phyloP scores from a whole-genome alignment of 2,329 filamentous ascomycete species.

The Fusarium devonianum region DNA sequence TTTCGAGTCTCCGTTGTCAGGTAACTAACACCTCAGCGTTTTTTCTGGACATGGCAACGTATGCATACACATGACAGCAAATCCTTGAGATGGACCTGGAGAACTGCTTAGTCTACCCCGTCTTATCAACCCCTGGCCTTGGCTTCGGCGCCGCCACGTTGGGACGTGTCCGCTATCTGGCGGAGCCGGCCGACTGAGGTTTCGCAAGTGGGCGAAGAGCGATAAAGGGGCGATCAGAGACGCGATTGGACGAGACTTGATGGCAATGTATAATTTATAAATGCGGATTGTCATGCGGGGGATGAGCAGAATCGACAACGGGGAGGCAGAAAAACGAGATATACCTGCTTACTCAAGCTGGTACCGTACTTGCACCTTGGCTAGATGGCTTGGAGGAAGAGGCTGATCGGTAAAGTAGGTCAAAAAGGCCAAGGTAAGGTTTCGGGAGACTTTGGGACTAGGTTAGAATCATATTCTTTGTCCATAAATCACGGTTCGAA shows the following conservation, averaged over 20 bases:
- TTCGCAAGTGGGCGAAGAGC: neutral
- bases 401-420: neutral
- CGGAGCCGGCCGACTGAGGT: conserved; percentile 35
- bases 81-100: too few relatives aligned
- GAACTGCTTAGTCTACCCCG: too few relatives aligned
- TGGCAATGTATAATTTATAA: neutral
- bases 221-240: conserved; percentile 13
- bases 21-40: too few relatives aligned
- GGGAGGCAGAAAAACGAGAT: neutral
- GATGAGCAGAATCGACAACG: conserved; percentile 6
- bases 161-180: conserved; percentile 24
- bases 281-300: conserved; percentile 14
- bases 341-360: too few relatives aligned
- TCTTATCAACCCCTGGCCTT: neutral
- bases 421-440: conserved; percentile 1
- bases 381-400: neutral
- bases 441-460: too few relatives aligned
- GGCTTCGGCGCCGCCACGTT: conserved; percentile 13
- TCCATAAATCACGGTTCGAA: too few relatives aligned
- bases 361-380: too few relatives aligned
- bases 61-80: too few relatives aligned
- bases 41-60: too few relatives aligned
- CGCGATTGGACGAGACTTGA: conserved; percentile 17
- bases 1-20: conserved; percentile 10
- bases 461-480: too few relatives aligned